A percentile compares a stretch with the other conserved stretches of the same genome.
Conservation (phyloP, 306 rosid genomes). For the Vigna nakashimae region DNA sequence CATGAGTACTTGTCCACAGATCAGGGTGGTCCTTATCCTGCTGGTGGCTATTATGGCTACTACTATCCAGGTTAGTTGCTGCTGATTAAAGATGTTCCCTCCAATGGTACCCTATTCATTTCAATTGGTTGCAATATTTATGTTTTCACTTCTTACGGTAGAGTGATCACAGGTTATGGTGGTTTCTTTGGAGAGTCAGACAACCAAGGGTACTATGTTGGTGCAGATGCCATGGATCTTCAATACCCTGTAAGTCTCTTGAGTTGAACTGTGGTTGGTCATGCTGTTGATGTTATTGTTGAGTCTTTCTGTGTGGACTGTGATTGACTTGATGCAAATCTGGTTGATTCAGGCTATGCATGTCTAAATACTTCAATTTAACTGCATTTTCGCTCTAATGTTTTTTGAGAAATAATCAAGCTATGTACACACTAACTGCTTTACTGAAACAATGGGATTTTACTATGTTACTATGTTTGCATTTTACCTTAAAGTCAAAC, state of each 20-base stretch:
- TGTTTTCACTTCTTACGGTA: slow-evolving; percentile 56
- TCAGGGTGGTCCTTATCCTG: slow-evolving; percentile 50
- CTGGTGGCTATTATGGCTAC: slow-evolving; percentile 67
- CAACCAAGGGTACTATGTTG: slow-evolving; percentile 72
- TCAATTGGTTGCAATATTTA: slow-evolving; percentile 47
- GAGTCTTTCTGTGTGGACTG: slow-evolving; percentile 21
- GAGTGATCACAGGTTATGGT: slow-evolving; percentile 72
- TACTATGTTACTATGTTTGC: neutral
- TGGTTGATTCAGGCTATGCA: slow-evolving; percentile 19
- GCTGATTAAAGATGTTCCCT: slow-evolving; percentile 27
- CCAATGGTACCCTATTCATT: slow-evolving; percentile 22
- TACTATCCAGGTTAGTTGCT: slow-evolving; percentile 74
- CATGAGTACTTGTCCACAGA: slow-evolving; percentile 51
- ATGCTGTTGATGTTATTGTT: slow-evolving; percentile 3
- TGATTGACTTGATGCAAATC: slow-evolving; percentile 38
- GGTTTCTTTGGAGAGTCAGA: slow-evolving; percentile 66
- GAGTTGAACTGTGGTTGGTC: neutral
- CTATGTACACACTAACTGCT: slow-evolving; percentile 4
- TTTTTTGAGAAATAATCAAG: neutral
- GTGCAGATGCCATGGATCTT: slow-evolving; percentile 60
- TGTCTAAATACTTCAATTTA: slow-evolving; percentile 14
- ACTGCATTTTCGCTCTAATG: slow-evolving; percentile 23
- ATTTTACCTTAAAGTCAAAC: slow-evolving; percentile 6
- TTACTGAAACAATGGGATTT: slow-evolving; percentile 9
- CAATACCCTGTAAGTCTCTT: slow-evolving; percentile 76